Evolutionary conservation across 2,329 filamentous ascomycete species (phyloP).

Genomic region (Pseudogymnoascus sp.): DNA sequence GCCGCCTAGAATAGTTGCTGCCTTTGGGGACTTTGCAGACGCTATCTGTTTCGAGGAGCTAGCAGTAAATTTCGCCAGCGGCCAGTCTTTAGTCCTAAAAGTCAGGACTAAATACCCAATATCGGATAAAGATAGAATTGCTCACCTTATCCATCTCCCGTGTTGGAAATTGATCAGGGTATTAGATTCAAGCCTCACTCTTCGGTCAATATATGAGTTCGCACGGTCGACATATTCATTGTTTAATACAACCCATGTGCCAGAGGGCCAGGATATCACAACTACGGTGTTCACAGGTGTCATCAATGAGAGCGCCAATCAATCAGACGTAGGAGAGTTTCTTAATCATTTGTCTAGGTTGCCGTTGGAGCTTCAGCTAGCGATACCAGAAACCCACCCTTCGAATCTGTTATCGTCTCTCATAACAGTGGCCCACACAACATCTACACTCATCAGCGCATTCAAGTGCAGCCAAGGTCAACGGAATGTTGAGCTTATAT

Average conservation of each 20-base stretch:
- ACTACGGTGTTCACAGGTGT: background rate
- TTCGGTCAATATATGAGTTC: constrained; percentile 6
- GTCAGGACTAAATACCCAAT: background rate
- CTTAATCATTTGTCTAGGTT: background rate
- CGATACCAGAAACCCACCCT: background rate
- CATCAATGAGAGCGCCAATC: background rate
- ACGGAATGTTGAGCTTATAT: background rate
- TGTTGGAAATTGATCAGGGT: constrained; percentile 2
- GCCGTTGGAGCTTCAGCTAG: background rate
- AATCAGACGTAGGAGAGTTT: background rate
- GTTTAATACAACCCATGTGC: background rate
- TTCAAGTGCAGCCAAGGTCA: background rate
- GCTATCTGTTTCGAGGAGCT: background rate
- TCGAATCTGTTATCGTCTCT: constrained; percentile 1
- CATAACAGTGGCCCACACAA: background rate
- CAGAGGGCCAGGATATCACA: background rate
- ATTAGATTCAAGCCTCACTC: background rate
- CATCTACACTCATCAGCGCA: background rate
- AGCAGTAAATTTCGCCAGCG: background rate
- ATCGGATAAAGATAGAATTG: background rate
- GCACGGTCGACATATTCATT: constrained; percentile 3
- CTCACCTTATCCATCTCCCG: constrained; percentile 6
- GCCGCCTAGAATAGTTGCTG: background rate
- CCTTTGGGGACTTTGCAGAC: background rate
- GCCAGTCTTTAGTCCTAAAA: background rate